Evolutionary conservation across 805 yeast genomes (phyloP), one percentile per base, ranked within the genome.

Genomic region (Phaffomyces opuntiae): DNA sequence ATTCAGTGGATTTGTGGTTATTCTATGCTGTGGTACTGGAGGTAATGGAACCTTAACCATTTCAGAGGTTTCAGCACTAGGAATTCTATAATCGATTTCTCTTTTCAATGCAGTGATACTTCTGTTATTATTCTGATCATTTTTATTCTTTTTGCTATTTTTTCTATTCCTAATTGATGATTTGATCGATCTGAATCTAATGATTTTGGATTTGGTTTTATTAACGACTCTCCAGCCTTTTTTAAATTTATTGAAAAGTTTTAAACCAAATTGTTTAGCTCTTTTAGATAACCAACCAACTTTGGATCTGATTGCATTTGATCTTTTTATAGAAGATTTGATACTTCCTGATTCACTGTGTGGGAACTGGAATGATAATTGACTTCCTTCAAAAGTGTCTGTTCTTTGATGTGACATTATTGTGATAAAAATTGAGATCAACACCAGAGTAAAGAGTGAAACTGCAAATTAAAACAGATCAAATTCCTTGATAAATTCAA

Each of bases 301-400:
- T 38, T 63, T 62, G 48, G 67, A 66, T 46, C 63, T 63, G 31
- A 68, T 55, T 7, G 72, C 73, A 39, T 57, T 55, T 5, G 63
- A 57, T 57, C 66, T 59, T 44, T 59, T 62, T 41, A 62, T 37
- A 3, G 64, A 57, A 11, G 31, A 5, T 29, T 29, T 29, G 13
- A 21, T 4, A 21, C 24, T 21, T 21, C 24, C 24, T 21, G 24
- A 21, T 21, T 21, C 24, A 21, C 24, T 21, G 24, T 21, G 2
- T 4, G 31, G 31, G 31, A 29, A 29, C 13, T 29, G 31, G 7
- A 29, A 29, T 2, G 31, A 29, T 5, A 29, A 29, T 29, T 29
- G 31, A 29, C 13, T 6, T 9, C 31, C 31, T 12, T 29, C 13
- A 11, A 29, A 29, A 8, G 31, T 29, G 12, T 29, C 7, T 11